Base-by-base conservation (phyloP, 1,139 yeast species). In the Lodderomyces orthopsilosis region DNA sequence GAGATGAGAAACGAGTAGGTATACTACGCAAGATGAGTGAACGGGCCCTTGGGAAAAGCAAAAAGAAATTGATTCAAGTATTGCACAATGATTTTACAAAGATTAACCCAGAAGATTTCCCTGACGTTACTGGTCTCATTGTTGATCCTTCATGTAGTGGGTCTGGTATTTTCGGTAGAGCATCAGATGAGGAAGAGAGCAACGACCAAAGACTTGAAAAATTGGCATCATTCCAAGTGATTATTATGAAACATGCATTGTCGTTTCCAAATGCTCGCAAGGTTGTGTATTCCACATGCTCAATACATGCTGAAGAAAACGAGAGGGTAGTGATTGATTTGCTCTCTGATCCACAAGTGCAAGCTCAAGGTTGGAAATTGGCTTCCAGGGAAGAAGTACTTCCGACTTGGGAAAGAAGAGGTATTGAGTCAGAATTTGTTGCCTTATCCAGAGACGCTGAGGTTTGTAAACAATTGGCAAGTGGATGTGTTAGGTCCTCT, bases 91-190 rank as follows among this genome's bases (percentile, higher is more conserved):
- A 93, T 63, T 94, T 93, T 59, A 89, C 97, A 2, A 67, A 77
- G 9, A 68, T 79, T 1, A 70, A 75, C 12, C 95, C 95, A 0
- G 53, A 56, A 1, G 85, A 84, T 41, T 86, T 75, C 49, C 66
- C 75, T 0, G 70, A 77, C 19, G 87, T 89, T 4, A 83, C 89
- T 0, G 96, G 95, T 0, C 66, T 93, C 39, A 74, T 94, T 6
- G 95, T 94, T 2, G 99, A 93, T 62, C 99, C 99, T 0, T 89
- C 97, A 4, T 93, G 99, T 61, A 88, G 96, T 27, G 99, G 99
- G 1, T 86, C 95, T 40, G 99, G 99, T 4, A 93, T 93, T 40
- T 93, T 91, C 66, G 97, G 97, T 9, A 72, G 97, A 39, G 89
- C 84, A 0, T 51, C 69, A 33, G 81, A 77, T 49, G 54, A 72